A percentile compares a stretch with the other conserved stretches of the same genome.
phyloP scores from a whole-genome alignment of 345 rosid species.

The Hibiscus syriacus region DNA sequence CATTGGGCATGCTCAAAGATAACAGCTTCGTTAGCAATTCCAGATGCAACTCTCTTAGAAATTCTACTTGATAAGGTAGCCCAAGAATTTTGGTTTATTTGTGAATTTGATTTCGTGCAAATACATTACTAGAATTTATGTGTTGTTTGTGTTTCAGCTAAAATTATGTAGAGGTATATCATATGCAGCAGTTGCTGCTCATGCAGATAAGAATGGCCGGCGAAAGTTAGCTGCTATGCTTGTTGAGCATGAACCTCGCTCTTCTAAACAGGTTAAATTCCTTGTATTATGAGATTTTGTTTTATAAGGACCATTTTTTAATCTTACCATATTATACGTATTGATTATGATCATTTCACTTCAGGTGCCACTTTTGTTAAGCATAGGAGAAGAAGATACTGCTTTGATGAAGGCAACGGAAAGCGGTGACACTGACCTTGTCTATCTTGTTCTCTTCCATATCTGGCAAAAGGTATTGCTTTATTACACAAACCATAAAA shows the following conservation, averaged over 20 bases:
- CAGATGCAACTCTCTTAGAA: conserved; percentile 81
- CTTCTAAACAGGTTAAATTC: conserved; percentile 69
- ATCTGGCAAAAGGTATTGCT: conserved; percentile 85
- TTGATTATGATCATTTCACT: conserved; percentile 3
- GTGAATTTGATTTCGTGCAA: conserved; percentile 1
- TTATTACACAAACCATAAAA: not conserved
- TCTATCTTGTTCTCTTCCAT: conserved; percentile 90
- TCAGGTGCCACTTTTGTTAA: conserved; percentile 89
- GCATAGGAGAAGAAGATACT: conserved; percentile 93
- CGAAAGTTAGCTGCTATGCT: conserved; percentile 97
- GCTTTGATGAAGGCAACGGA: conserved; percentile 89
- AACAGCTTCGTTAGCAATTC: conserved; percentile 80
- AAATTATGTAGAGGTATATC: conserved; percentile 83
- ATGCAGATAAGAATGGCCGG: conserved; percentile 89
- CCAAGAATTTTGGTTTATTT: conserved; percentile 12
- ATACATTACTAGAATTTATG: conserved; percentile 15
- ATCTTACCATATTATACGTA: not conserved
- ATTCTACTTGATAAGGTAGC: conserved; percentile 87
- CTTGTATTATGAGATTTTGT: not conserved
- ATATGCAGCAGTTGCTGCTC: conserved; percentile 98
- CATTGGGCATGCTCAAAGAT: conserved; percentile 98
- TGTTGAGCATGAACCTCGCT: conserved; percentile 90
- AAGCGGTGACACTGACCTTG: conserved; percentile 95
- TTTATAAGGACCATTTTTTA: conserved; percentile 1
- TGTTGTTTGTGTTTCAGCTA: conserved; percentile 52